Evolutionary conservation across 805 yeast genomes (phyloP).

Genomic region (Barnettozyma siamensis): DNA sequence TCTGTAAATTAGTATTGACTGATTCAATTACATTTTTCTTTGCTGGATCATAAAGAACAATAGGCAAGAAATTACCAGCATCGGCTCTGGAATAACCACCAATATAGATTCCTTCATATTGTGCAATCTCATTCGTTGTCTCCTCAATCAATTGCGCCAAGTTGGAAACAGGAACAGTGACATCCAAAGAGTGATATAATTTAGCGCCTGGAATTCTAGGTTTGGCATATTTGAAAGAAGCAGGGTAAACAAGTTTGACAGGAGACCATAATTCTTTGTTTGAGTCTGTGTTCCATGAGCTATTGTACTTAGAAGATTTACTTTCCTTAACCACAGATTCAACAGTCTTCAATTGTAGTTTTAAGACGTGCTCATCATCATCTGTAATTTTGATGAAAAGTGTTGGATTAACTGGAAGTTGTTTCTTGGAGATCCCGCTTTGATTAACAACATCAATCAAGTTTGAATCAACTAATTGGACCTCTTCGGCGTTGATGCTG

Average conservation of each 20-base stretch:
- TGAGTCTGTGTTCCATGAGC: conserved; percentile 52
- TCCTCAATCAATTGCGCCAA: conserved; percentile 54
- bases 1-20: conserved; percentile 51
- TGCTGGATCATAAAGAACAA: conserved; percentile 50
- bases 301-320: conserved; percentile 50
- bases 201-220: conserved; percentile 25
- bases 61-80: conserved; percentile 71
- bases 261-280: conserved; percentile 65
- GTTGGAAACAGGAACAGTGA: conserved; percentile 68
- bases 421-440: conserved; percentile 43
- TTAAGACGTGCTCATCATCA: conserved; percentile 29
- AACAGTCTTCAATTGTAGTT: conserved; percentile 41
- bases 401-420: conserved; percentile 45
- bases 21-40: conserved; percentile 39
- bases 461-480: conserved; percentile 63
- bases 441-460: conserved; percentile 58
- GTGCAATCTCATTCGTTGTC: conserved; percentile 50
- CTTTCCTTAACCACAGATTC: conserved; percentile 34
- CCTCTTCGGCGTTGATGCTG: conserved; percentile 62
- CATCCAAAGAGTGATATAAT: conserved; percentile 53
- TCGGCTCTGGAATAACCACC: conserved; percentile 74
- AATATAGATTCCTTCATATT: conserved; percentile 43
- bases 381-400: conserved; percentile 59
- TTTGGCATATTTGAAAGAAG: conserved; percentile 57
- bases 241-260: conserved; percentile 59